Conservation (phyloP, 257 asterid species). For the Gardenia jasminoides region DNA sequence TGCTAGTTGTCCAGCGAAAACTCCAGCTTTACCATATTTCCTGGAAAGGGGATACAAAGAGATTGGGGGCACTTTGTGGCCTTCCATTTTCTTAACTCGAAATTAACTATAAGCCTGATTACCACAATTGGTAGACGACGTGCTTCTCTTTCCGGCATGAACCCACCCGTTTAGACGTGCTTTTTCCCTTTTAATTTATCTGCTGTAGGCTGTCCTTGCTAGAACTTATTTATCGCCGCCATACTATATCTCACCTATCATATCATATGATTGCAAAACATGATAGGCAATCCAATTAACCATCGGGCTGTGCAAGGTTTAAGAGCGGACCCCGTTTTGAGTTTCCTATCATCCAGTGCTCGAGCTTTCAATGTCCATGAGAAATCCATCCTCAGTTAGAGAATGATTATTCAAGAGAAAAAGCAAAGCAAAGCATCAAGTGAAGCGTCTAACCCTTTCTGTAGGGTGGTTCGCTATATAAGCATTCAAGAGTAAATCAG, state of each 20-base stretch:
- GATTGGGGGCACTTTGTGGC: slow-evolving; percentile 19
- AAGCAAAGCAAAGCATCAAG: not conserved
- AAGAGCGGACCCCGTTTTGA: not conserved
- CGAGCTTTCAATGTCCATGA: not conserved
- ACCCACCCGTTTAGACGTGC: not conserved
- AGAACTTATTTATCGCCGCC: not conserved
- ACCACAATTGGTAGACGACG: slow-evolving; percentile 16
- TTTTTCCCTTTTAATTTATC: not conserved
- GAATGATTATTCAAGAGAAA: not conserved
- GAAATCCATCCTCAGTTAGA: not conserved
- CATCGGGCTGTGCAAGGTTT: not conserved
- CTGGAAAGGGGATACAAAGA: not conserved
- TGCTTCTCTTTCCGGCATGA: slow-evolving; percentile 16
- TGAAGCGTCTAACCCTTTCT: not conserved
- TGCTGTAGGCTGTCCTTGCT: not conserved
- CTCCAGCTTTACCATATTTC: not conserved
- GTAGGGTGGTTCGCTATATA: not conserved
- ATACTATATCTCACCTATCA: no score
- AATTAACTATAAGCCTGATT: slow-evolving; percentile 9
- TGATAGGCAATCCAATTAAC: not conserved
- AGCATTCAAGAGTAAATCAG: not conserved
- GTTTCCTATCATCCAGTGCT: not conserved
- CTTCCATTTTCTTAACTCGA: slow-evolving; percentile 21
- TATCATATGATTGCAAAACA: slow-evolving; percentile 3
- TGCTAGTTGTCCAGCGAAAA: slow-evolving; percentile 17